phyloP scores from a whole-genome alignment of 2,329 filamentous ascomycete species.

The Colletotrichum truncatum region DNA sequence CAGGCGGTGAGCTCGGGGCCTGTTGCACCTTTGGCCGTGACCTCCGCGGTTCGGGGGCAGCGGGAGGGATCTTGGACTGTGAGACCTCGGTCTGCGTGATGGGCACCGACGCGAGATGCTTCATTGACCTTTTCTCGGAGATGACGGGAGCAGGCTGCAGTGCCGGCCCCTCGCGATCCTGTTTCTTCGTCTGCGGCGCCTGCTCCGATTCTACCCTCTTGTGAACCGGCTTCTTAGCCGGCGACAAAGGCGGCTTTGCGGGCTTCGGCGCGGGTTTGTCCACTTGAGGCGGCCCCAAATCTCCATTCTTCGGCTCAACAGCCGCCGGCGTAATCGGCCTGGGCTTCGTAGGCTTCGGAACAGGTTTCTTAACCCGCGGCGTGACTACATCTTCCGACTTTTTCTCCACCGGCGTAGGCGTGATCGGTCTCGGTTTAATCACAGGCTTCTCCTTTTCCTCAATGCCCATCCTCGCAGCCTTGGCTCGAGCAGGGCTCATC shows the following conservation, averaged over 20 bases:
- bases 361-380: background rate
- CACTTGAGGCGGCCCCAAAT: background rate
- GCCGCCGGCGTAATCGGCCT: background rate
- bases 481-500: constrained; percentile 34
- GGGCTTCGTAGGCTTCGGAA: background rate
- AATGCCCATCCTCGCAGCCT: constrained; percentile 11
- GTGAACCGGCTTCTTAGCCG: background rate
- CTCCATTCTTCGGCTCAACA: background rate
- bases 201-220: background rate
- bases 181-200: background rate
- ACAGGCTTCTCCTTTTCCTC: constrained; percentile 35
- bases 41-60: constrained; percentile 17
- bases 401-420: background rate
- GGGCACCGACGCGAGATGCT: background rate
- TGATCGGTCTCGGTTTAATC: constrained; percentile 33
- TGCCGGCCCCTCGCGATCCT: background rate
- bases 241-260: background rate
- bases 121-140: background rate
- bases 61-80: background rate
- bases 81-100: background rate
- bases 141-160: background rate
- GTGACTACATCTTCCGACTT: background rate
- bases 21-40: constrained; percentile 10
- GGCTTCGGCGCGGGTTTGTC: background rate
- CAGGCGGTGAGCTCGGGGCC: constrained; percentile 31